Conservation (phyloP, 2,329 filamentous ascomycete species). For the Waltergamsia citrina region DNA sequence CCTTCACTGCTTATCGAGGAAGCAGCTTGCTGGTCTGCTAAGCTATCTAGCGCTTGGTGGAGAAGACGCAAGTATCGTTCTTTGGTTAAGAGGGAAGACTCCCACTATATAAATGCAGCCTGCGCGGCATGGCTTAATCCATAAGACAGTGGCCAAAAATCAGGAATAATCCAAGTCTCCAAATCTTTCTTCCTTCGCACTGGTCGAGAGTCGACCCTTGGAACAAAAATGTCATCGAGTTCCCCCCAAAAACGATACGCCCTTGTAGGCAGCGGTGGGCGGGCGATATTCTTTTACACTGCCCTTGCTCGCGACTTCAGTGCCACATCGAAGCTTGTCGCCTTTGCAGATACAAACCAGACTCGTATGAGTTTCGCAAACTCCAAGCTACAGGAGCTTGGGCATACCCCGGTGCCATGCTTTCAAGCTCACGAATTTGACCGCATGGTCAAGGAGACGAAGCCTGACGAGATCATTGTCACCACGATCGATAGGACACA, state of each 20-base stretch:
- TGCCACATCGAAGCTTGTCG: constrained; percentile 40
- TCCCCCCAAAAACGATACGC: constrained; percentile 46
- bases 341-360: constrained; percentile 50
- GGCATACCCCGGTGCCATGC: constrained; percentile 38
- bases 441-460: constrained; percentile 44
- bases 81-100: no score
- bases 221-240: no score
- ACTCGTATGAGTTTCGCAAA: constrained; percentile 50
- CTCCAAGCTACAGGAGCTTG: constrained; percentile 31
- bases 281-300: constrained; percentile 51
- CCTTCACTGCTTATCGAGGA: no score
- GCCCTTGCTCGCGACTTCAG: constrained; percentile 44
- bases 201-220: no score
- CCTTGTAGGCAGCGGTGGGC: constrained; percentile 48
- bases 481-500: constrained; percentile 56
- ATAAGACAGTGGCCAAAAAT: no score
- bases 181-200: no score
- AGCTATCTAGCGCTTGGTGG: no score
- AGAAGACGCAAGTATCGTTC: no score
- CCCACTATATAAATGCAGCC: no score
- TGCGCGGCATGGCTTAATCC: no score
- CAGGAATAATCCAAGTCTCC: no score
- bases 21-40: no score
- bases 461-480: constrained; percentile 51
- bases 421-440: constrained; percentile 47